Evolutionary conservation across 495 filamentous ascomycete genomes (phyloP).

Genomic region (Xylaria longipes): DNA sequence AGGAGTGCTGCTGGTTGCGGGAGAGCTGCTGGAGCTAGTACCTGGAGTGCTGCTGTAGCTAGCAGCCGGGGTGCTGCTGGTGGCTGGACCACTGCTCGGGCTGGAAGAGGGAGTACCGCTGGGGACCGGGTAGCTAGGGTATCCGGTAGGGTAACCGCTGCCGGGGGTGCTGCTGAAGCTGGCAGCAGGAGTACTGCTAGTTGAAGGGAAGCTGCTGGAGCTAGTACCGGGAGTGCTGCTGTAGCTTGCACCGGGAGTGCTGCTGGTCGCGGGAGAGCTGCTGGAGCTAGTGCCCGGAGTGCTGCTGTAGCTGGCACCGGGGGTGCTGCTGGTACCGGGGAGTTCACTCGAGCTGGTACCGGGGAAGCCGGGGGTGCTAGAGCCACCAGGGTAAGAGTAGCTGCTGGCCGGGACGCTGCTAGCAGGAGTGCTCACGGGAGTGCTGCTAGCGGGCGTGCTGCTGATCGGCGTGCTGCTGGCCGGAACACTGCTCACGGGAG

Average conservation of each 20-base stretch:
- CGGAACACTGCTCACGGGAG: not conserved
- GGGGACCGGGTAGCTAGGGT: not conserved
- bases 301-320: not conserved
- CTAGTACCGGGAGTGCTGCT: conserved; percentile 7
- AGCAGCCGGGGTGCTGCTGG: not conserved
- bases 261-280: conserved; percentile 2
- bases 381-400: not conserved
- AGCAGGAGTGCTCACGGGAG: not conserved
- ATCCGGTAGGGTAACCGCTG: conserved; percentile 3
- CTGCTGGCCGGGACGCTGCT: not conserved
- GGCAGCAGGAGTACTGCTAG: not conserved
- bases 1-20: not conserved
- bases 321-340: conserved; percentile 12
- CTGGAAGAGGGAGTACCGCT: not conserved
- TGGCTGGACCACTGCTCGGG: not conserved
- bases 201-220: not conserved
- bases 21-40: not conserved
- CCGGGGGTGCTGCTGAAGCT: conserved; percentile 7
- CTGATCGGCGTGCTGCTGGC: not conserved
- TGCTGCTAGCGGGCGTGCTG: not conserved
- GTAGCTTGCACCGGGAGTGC: not conserved
- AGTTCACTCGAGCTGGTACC: conserved; percentile 2
- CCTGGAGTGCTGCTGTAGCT: conserved; percentile 18
- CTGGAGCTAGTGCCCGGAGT: not conserved
- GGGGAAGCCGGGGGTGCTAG: not conserved